Conservation (phyloP, 1,284 basidiomycete genomes). For the Lentinus polychrous region DNA sequence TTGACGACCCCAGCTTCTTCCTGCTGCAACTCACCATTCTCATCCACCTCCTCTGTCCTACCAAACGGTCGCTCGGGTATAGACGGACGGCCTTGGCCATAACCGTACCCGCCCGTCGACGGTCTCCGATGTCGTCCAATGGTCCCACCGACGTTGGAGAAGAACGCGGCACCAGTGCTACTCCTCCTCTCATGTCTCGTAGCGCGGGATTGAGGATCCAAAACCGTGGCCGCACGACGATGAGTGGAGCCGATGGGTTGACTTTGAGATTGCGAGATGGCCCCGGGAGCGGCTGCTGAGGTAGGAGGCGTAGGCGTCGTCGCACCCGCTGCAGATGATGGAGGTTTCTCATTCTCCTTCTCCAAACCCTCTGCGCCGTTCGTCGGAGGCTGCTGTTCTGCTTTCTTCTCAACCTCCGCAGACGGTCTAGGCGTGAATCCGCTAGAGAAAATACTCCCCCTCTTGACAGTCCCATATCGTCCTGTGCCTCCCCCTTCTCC, state of each 20-base stretch:
- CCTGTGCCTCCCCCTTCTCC: constrained; percentile 24
- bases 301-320: constrained; percentile 21
- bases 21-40: constrained; percentile 34
- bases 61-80: constrained; percentile 44
- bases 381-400: constrained; percentile 16
- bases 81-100: constrained; percentile 27
- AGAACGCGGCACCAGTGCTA: constrained; percentile 60
- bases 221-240: constrained; percentile 65
- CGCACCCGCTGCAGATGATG: constrained; percentile 4
- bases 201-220: constrained; percentile 56
- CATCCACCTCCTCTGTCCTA: constrained; percentile 41
- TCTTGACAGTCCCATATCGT: constrained; percentile 34
- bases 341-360: constrained; percentile 16
- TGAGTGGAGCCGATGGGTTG: constrained; percentile 52
- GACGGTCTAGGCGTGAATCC: constrained; percentile 42
- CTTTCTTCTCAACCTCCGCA: constrained; percentile 23
- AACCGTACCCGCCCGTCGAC: constrained; percentile 48
- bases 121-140: constrained; percentile 61
- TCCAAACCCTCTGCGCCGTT: constrained; percentile 20
- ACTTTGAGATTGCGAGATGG: constrained; percentile 40
- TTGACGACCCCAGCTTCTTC: constrained; percentile 21
- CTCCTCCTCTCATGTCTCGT: constrained; percentile 70
- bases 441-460: constrained; percentile 41
- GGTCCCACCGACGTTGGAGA: constrained; percentile 44
- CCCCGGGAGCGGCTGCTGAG: constrained; percentile 31